Evolutionary conservation across 257 asterid genomes (phyloP).

Genomic region (Nicotiana tomentosiformis): DNA sequence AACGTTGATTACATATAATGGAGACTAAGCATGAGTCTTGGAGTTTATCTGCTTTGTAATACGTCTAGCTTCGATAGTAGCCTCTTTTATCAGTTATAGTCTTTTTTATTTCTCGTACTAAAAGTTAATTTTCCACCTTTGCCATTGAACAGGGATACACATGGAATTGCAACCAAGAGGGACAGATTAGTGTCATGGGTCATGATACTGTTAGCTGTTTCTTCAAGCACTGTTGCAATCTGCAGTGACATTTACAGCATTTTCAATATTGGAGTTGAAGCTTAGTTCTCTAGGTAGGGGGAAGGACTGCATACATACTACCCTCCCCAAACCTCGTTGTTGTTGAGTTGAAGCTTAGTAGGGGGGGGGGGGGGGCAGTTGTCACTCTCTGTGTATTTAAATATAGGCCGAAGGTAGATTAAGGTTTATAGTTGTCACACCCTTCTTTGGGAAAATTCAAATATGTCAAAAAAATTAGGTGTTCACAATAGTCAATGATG

Average conservation of each 20-base stretch:
- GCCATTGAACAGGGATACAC: conserved; percentile 52
- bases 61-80: neutral
- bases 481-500: neutral
- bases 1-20: neutral
- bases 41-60: too few relatives aligned
- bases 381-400: neutral
- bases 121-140: neutral
- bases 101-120: neutral
- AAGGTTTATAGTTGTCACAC: neutral
- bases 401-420: neutral
- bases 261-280: conserved; percentile 32
- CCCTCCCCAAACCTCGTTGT: too few relatives aligned
- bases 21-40: neutral
- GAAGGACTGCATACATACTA: too few relatives aligned
- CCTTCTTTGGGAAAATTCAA: too few relatives aligned
- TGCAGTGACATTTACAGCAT: conserved; percentile 76
- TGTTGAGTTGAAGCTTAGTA: conserved; percentile 19
- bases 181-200: conserved; percentile 63
- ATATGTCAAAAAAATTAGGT: too few relatives aligned
- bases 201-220: conserved; percentile 73
- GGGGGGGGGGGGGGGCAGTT: too few relatives aligned
- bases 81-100: neutral
- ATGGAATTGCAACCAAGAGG: conserved; percentile 53
- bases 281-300: neutral
- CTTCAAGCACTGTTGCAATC: conserved; percentile 78